Percentiles rank a stretch among this genome's conserved stretches.
phyloP scores from a whole-genome alignment of 176 grass and related monocot species.

The Phyllostachys edulis region DNA sequence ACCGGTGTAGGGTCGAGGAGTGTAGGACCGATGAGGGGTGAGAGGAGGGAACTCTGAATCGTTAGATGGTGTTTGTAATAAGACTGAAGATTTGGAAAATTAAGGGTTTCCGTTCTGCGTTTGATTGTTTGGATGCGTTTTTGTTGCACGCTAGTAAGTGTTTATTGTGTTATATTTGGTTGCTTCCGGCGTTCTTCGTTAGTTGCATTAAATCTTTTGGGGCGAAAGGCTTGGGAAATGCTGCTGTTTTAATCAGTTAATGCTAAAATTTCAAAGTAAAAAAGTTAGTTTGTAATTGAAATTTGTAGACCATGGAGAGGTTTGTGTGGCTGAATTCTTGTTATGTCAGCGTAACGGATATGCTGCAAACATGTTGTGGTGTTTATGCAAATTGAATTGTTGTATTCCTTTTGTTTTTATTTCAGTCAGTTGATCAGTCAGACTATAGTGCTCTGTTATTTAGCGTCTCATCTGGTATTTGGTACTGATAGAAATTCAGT shows the following conservation, averaged over 20 bases:
- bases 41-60: slow-evolving; percentile 34
- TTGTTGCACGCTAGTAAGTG: not conserved
- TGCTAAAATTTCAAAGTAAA: not conserved
- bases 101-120: not conserved
- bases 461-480: not conserved
- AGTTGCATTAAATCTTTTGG: not conserved
- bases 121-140: not conserved
- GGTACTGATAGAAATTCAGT: not conserved
- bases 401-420: not conserved
- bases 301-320: not conserved
- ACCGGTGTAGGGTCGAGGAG: slow-evolving; percentile 20
- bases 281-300: not conserved
- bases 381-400: not conserved
- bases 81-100: slow-evolving; percentile 45
- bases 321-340: not conserved
- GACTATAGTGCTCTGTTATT: not conserved
- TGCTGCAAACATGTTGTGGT: not conserved
- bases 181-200: not conserved
- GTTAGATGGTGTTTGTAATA: slow-evolving; percentile 42
- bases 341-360: not conserved
- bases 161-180: not conserved
- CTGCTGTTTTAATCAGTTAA: not conserved
- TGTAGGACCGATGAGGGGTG: not conserved
- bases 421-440: slow-evolving; percentile 5
- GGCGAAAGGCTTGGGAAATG: not conserved